Base-by-base conservation (phyloP, 1,284 basidiomycete genomes). In the Marasmius oreades region DNA sequence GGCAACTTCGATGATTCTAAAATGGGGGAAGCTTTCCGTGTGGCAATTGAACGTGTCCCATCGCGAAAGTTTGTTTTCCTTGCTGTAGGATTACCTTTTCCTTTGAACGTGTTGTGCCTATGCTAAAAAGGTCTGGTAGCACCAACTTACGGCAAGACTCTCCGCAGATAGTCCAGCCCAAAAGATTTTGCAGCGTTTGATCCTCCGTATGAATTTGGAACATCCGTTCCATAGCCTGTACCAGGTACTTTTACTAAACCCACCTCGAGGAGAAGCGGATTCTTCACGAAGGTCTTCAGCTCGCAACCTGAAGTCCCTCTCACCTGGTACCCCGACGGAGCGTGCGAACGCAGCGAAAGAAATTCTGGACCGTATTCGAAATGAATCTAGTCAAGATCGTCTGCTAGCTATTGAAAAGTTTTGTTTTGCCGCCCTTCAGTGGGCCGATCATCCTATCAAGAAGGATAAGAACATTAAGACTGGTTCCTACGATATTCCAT, bases 221-320 rank as follows among this genome's bases (percentile, higher is more conserved):
- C 97, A 99, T 68, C 95, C 96, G 0, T 98, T 93, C 73, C 97
- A 99, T 67, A 89, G 86, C 61, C 73, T 98, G 5, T 97, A 95
- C 70, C 93, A 96, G 62, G 83, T 99, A 12, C 93, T 89, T 67
- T 91, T 91, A 59, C 67, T 90, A 58, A 74, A 73, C 56, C 77
- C 80, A n/a, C 71, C 77, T 33, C 69, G 63, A 39, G 20, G 62
- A 18, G 45, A 55, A 34, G 23, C 18, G 5, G 23, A 31, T 45
- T 46, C 43, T 16, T 44, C 52, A 14, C 48, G 53, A 16, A 54
- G 58, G 11, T 24, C 39, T 20, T 55, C 58, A 8, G 51, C 34
- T 20, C 54, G 58, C 42, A 23, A 48, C 24, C 18, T 42, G 36
- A 51, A 44, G 53, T 47, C 8, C 24, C 23, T 53, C 36, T 60